phyloP scores from a whole-genome alignment of 345 rosid genomes.

The Leavenworthia alabamica region DNA sequence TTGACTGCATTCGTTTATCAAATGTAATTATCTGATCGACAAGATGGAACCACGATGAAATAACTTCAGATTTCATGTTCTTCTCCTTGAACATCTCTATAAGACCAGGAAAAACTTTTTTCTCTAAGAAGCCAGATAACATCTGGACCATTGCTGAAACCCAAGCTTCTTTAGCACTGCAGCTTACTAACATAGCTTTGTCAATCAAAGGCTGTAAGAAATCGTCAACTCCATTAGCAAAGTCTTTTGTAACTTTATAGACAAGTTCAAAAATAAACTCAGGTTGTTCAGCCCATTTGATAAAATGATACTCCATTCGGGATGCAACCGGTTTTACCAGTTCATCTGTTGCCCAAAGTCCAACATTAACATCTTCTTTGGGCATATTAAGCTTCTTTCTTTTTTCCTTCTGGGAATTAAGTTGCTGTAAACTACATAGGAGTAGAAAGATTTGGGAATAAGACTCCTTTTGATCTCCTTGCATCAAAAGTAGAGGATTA shows the following conservation, averaged over 20 bases:
- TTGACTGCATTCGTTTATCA: constrained; percentile 54
- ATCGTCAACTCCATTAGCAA: constrained; percentile 57
- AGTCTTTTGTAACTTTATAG: constrained; percentile 53
- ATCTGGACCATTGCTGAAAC: constrained; percentile 66
- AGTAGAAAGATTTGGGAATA: constrained; percentile 59
- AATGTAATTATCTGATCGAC: constrained; percentile 64
- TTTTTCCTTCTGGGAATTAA: constrained; percentile 45
- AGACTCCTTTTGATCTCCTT: constrained; percentile 43
- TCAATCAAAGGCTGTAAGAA: constrained; percentile 79
- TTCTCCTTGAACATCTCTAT: constrained; percentile 42
- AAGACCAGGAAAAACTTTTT: constrained; percentile 42
- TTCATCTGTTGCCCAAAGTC: constrained; percentile 70
- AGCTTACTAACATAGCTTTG: constrained; percentile 49
- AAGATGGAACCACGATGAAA: constrained; percentile 62
- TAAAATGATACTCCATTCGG: constrained; percentile 69
- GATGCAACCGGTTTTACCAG: constrained; percentile 62
- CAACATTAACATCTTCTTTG: constrained; percentile 12
- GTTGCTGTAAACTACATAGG: constrained; percentile 63
- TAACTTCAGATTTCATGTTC: constrained; percentile 41
- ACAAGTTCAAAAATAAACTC: constrained; percentile 67
- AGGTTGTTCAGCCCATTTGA: constrained; percentile 63
- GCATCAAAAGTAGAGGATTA: constrained; percentile 57
- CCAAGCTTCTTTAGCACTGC: constrained; percentile 81
- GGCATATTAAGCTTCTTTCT: constrained; percentile 35
- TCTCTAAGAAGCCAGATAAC: constrained; percentile 54